Base-by-base conservation (phyloP, 768 basidiomycete genomes). In the Mycena amicta region DNA sequence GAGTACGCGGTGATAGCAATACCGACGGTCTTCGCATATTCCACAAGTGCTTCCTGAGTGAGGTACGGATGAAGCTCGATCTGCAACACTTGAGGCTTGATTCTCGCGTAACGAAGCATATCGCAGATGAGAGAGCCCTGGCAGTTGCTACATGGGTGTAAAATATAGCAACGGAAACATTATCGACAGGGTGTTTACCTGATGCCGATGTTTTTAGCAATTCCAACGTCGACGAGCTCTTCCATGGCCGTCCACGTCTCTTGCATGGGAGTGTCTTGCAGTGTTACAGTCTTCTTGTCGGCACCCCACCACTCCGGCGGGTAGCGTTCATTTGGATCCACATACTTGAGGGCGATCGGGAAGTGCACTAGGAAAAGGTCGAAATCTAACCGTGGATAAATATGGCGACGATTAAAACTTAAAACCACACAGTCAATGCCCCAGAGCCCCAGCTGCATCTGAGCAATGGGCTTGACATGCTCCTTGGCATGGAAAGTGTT, bases 221-320 rank as follows among this genome's bases (percentile, higher is more conserved):
- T 70, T 6, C 87, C 87, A 41, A 80, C 79, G 62, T 91, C 88
- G 47, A 88, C 87, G 22, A 95, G 81, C 59, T 80, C 77, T 72
- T 96, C 94, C 86, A 96, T 83, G 16, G 83, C 90, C 40, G 72
- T 68, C 92, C 92, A 95, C 18, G 94, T 95, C 76, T 92, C 88
- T 65, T 86, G 84, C 70, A 91, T 82, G 37, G 88, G 87, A 0
- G 83, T 85, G 51, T 86, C 85, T 83, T 87, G 61, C 43, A 45
- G 45, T 4, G 53, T 25, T 49, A 29, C 56, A 30, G 43, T 61
- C 66, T 84, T 85, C 58, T 83, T 83, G 67, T 92, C 86, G 52
- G 90, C 87, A 29, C 83, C 87, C 52, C 72, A 84, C 93, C 93
- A 95, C 68, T 88, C 91, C 8, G 92, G 86, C 41, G 93, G 92